phyloP scores from a whole-genome alignment of 345 rosid genomes.

The Cardiospermum halicacabum region DNA sequence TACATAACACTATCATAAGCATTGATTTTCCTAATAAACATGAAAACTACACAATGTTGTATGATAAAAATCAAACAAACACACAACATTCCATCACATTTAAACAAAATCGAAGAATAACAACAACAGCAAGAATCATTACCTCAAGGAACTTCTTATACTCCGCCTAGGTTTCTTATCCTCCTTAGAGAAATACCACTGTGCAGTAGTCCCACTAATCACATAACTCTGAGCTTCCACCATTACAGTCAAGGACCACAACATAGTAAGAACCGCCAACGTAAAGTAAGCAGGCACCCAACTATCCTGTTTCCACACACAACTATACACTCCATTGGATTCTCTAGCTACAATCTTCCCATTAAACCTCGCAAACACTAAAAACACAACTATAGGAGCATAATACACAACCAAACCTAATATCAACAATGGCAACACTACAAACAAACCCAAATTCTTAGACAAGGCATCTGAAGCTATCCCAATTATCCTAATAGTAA shows the following conservation, averaged over 20 bases:
- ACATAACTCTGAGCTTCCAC: constrained; percentile 87
- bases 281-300: constrained; percentile 94
- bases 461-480: constrained; percentile 83
- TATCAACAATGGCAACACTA: constrained; percentile 55
- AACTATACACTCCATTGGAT: constrained; percentile 44
- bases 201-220: constrained; percentile 76
- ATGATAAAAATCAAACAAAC: not conserved
- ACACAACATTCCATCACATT: not conserved
- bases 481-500: constrained; percentile 66
- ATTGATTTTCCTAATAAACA: not conserved
- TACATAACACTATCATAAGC: not conserved
- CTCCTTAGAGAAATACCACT: constrained; percentile 86
- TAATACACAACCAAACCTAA: constrained; percentile 55
- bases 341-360: constrained; percentile 63
- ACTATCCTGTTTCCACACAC: constrained; percentile 82
- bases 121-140: constrained; percentile 11
- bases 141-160: constrained; percentile 84
- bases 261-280: constrained; percentile 73
- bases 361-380: constrained; percentile 72
- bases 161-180: constrained; percentile 55
- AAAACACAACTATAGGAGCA: constrained; percentile 72
- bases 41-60: not conserved
- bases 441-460: constrained; percentile 60
- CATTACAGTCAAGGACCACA: constrained; percentile 80
- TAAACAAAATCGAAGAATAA: constrained; percentile 2